Base-by-base conservation (phyloP, 164 flowering plant species). In the Tetrastigma voinierianum region DNA sequence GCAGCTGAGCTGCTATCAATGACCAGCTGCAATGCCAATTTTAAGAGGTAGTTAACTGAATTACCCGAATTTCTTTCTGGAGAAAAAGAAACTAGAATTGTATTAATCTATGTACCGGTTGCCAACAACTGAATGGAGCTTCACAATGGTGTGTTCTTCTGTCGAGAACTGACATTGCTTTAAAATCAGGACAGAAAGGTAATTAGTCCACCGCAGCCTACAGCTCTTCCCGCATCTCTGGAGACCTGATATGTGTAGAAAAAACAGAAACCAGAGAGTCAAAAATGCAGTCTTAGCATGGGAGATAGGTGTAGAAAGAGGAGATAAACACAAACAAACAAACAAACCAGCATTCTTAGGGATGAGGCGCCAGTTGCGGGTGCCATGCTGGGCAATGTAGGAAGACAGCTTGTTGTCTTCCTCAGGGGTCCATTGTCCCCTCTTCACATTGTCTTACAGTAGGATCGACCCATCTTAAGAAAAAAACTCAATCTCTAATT, bases 211-310 rank as follows among this genome's bases (percentile, higher is more conserved):
- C 2, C 98, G 76, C 53, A 95, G 86, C 77, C 98, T 77, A 62
- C 99, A 92, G 67, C 99, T 95, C 82, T 95, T 92, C 55, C 99
- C 97, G 69, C 97, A 95, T 76, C 97, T 84, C 72, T 90, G 97
- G 54, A 92, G 85, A 54, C 97, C 98, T 93, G n/a, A n/a, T 10
- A 67, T 9, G 10, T 14, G 25, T 18, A n/a, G 40, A n/a, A 40
- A 25, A 40, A 25, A 1, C 2, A 16, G 17, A 16, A 12, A 46
- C 23, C 40, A 15, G 32, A 24, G 10, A 17, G 43, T 6, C 32
- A 7, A 58, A 21, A n/a, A 32, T 32, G 40, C 40, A 32, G 3
- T 32, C 6, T 32, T 32, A 32, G 40, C 6, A 32, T 32, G 1
- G 47, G 25, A 68, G 45, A 48, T 51, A 48, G 57, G 46, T 32